Conservation (phyloP, 805 yeast genomes). For the Zygoascus flipseniorum region DNA sequence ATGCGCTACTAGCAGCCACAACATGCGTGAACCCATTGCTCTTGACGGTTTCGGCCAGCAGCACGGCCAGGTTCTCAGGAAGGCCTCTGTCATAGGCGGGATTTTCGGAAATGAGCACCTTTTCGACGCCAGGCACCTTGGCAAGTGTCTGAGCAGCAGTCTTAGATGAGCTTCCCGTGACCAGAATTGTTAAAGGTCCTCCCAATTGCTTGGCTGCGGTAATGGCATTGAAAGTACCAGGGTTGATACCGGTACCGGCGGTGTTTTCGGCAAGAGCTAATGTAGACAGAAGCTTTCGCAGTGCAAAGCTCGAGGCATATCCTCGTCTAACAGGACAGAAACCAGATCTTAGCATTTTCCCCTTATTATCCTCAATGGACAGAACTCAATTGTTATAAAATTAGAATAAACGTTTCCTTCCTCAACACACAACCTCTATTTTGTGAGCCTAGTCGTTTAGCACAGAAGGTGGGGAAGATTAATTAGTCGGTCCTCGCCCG, state of each 20-base stretch:
- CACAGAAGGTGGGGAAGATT: too few relatives aligned
- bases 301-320: not conserved
- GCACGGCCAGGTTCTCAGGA: constrained; percentile 77
- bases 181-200: constrained; percentile 72
- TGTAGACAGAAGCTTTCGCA: constrained; percentile 33
- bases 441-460: too few relatives aligned
- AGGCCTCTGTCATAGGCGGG: constrained; percentile 51
- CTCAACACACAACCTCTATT: too few relatives aligned
- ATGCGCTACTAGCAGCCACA: constrained; percentile 73
- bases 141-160: constrained; percentile 43
- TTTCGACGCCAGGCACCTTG: constrained; percentile 44
- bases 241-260: constrained; percentile 44
- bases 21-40: constrained; percentile 53
- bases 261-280: constrained; percentile 62
- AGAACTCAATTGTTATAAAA: too few relatives aligned
- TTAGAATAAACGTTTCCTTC: too few relatives aligned
- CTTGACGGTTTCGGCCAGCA: constrained; percentile 42
- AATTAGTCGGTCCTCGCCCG: too few relatives aligned
- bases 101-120: constrained; percentile 52
- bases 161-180: constrained; percentile 57
- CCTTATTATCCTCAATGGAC: too few relatives aligned
- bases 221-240: constrained; percentile 64
- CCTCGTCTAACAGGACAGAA: not conserved
- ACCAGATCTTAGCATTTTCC: not conserved
- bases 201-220: constrained; percentile 65